Evolutionary conservation across 2,329 filamentous ascomycete genomes (phyloP).

Genomic region (Pseudopyricularia cyperi): DNA sequence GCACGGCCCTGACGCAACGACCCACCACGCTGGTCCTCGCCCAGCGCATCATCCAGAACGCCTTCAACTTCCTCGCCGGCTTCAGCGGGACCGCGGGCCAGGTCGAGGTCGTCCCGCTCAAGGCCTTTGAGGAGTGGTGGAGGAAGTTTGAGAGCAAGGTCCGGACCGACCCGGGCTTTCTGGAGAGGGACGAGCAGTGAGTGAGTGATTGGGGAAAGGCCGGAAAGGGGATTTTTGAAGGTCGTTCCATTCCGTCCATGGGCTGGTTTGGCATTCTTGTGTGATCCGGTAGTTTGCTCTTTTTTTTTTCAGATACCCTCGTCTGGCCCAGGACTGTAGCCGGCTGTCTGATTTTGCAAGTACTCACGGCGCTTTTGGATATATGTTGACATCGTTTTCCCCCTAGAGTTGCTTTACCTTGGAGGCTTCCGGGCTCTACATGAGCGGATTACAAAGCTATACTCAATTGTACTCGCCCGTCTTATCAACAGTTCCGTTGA

Average conservation of each 20-base stretch:
- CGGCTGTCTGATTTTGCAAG: too few species aligned
- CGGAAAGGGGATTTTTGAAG: too few species aligned
- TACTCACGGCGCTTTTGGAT: too few species aligned
- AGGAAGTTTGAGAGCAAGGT: slow-evolving; percentile 83
- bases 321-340: not conserved
- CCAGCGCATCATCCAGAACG: slow-evolving; percentile 89
- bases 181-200: slow-evolving; percentile 45
- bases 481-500: too few species aligned
- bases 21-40: slow-evolving; percentile 61
- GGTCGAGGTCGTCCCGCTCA: slow-evolving; percentile 82
- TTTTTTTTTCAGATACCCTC: not conserved
- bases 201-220: not conserved
- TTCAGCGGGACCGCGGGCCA: slow-evolving; percentile 54
- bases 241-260: too few species aligned
- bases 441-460: too few species aligned
- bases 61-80: slow-evolving; percentile 88
- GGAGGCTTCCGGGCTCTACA: too few species aligned
- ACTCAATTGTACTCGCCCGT: too few species aligned
- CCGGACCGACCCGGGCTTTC: slow-evolving; percentile 73
- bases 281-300: too few species aligned
- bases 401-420: too few species aligned
- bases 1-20: not conserved
- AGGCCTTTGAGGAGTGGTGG: slow-evolving; percentile 97
- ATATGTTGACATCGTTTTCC: too few species aligned
- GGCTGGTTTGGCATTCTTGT: too few species aligned